A percentile compares a stretch with the other conserved stretches of the same genome.
phyloP scores from a whole-genome alignment of 441 rosid species.

The Gossypium trilobum region DNA sequence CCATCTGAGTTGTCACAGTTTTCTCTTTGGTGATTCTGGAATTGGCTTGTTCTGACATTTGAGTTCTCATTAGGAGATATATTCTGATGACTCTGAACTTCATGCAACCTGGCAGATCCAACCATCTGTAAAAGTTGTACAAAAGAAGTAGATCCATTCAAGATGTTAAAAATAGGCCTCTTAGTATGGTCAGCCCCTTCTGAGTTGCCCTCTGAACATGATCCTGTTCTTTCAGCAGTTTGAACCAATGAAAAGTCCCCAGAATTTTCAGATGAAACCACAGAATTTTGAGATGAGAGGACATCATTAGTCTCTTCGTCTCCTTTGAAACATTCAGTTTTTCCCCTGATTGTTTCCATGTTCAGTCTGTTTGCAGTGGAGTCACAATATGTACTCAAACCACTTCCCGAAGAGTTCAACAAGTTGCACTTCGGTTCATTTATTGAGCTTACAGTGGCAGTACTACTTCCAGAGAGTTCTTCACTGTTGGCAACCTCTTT shows the following conservation, averaged over 20 bases:
- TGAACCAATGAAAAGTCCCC: conserved; percentile 30
- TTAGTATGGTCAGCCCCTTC: conserved; percentile 29
- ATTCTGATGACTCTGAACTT: conserved; percentile 22
- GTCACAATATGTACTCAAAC: conserved; percentile 23
- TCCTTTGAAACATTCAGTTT: conserved; percentile 15
- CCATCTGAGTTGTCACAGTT: conserved; percentile 19
- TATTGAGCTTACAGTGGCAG: conserved; percentile 26
- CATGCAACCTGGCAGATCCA: conserved; percentile 30
- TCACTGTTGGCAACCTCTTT: conserved; percentile 40
- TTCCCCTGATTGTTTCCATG: conserved; percentile 21
- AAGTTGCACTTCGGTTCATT: conserved; percentile 26
- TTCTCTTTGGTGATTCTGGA: conserved; percentile 16
- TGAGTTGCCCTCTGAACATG: conserved; percentile 42
- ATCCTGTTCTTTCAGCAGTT: conserved; percentile 41
- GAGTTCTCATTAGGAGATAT: conserved; percentile 24
- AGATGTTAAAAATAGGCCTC: conserved; percentile 18
- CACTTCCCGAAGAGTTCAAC: conserved; percentile 21
- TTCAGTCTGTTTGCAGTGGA: conserved; percentile 25
- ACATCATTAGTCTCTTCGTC: conserved; percentile 22
- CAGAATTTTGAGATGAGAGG: conserved; percentile 50
- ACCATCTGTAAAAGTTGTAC: conserved; percentile 48
- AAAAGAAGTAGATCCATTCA: conserved; percentile 30
- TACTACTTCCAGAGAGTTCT: conserved; percentile 36
- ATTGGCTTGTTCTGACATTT: conserved; percentile 16
- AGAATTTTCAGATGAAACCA: conserved; percentile 45